Conservation (phyloP, 139 green algal species). For the Chlamydomonas sphaeroides region DNA sequence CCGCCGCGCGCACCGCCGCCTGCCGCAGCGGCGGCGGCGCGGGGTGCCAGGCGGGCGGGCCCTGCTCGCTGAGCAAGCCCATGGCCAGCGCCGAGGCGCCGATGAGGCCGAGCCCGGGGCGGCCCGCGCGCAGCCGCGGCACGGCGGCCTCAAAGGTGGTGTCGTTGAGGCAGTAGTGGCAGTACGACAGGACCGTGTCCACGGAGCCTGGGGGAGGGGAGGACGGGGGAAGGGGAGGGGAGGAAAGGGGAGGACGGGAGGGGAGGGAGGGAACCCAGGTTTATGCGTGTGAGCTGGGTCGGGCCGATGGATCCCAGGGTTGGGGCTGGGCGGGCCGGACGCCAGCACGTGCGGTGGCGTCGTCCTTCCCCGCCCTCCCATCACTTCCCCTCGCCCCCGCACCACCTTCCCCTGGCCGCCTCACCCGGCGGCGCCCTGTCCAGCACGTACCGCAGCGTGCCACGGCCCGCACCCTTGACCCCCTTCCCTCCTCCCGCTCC, state of each 20-base stretch:
- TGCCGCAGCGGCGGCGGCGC: constrained; percentile 77
- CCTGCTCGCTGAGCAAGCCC: constrained; percentile 84
- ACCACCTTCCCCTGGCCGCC: neutral
- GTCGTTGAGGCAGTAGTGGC: constrained; percentile 92
- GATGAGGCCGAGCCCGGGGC: constrained; percentile 86
- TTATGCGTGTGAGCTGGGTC: too few species aligned
- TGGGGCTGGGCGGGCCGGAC: too few species aligned
- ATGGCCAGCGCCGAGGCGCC: constrained; percentile 89
- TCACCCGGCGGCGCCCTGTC: constrained; percentile 23
- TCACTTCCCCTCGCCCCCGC: too few species aligned
- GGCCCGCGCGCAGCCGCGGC: constrained; percentile 57
- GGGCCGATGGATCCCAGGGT: too few species aligned
- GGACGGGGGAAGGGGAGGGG: too few species aligned
- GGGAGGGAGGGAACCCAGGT: neutral
- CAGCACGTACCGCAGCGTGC: too few species aligned
- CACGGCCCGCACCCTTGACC: too few species aligned
- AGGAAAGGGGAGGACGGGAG: too few species aligned
- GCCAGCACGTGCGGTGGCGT: too few species aligned
- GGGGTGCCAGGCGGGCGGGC: constrained; percentile 92
- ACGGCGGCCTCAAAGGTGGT: constrained; percentile 65
- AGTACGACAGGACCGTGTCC: constrained; percentile 93
- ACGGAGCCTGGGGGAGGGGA: constrained; percentile 74
- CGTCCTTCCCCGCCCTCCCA: too few species aligned
- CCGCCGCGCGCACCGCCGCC: constrained; percentile 65
- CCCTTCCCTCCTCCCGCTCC: too few species aligned